A percentile compares a stretch with the other conserved stretches of the same genome.
These are phyloP conservation scores for Shiraia bambusicola DNA, from an alignment of 2,329 filamentous ascomycete species.

Conservation along the genomic window DNA sequence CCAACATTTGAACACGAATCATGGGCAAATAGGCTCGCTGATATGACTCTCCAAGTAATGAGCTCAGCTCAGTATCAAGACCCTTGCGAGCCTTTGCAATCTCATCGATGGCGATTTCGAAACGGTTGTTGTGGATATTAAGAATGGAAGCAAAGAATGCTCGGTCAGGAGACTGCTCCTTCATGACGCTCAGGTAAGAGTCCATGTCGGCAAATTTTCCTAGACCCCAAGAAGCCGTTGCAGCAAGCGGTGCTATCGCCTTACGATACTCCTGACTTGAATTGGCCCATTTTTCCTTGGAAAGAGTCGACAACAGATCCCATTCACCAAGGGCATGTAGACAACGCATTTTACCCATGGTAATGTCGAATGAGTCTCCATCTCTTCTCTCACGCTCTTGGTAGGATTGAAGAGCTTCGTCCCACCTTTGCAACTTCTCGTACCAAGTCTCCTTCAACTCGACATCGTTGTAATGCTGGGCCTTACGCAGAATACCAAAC, in stretches of 20 bases:
- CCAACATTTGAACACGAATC: constrained; percentile 97
- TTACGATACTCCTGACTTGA: constrained; percentile 85
- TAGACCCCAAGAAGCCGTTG: constrained; percentile 93
- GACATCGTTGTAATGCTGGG: constrained; percentile 93
- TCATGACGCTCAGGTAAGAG: constrained; percentile 93
- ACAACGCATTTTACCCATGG: constrained; percentile 99
- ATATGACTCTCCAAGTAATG: constrained; percentile 96
- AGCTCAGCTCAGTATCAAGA: constrained; percentile 91
- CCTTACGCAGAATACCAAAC: constrained; percentile 94
- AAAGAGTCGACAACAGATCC: constrained; percentile 86
- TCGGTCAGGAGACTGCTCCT: constrained; percentile 85
- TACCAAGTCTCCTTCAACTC: constrained; percentile 98
- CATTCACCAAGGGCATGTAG: constrained; percentile 95
- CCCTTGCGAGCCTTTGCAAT: constrained; percentile 92
- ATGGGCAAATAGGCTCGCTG: constrained; percentile 98
- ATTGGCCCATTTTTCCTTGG: constrained; percentile 91
- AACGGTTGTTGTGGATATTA: constrained; percentile 92
- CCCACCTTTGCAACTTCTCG: constrained; percentile 97
- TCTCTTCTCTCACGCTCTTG: constrained; percentile 79
- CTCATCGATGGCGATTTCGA: constrained; percentile 82
- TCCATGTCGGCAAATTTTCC: constrained; percentile 99
- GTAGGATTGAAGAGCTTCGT: constrained; percentile 91
- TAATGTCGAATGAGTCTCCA: constrained; percentile 79
- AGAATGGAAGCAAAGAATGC: constrained; percentile 98
- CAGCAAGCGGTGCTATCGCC: constrained; percentile 88